Evolutionary conservation across 2,329 filamentous ascomycete species (phyloP).

Genomic region (Elsinoe batatas): DNA sequence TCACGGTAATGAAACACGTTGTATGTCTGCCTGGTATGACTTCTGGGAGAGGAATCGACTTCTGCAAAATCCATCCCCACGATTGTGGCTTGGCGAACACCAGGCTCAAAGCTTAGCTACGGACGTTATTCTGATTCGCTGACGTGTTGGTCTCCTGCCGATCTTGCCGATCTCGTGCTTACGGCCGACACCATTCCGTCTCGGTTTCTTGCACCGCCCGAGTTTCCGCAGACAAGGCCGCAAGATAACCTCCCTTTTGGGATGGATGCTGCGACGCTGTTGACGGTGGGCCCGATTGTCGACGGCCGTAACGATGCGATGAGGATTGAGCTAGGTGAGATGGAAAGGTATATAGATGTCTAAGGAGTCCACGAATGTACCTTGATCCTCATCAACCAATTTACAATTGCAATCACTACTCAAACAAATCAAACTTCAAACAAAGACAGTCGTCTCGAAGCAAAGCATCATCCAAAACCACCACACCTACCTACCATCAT

Average conservation of each 20-base stretch:
- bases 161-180: constrained; percentile 6
- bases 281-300: not conserved
- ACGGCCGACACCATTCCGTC: not conserved
- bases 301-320: not conserved
- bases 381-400: not conserved
- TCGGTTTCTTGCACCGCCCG: not conserved
- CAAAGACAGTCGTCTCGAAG: not conserved
- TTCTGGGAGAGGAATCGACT: not conserved
- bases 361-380: not conserved
- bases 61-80: not conserved
- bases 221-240: not conserved
- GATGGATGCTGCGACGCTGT: not conserved
- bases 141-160: not conserved
- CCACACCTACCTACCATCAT: not conserved
- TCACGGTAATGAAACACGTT: constrained; percentile 1
- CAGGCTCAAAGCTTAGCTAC: not conserved
- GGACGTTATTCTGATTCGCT: not conserved
- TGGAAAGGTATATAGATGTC: constrained; percentile 6
- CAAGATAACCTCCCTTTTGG: not conserved
- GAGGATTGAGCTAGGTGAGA: not conserved
- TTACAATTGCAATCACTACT: too few species aligned
- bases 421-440: not conserved
- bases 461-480: not conserved
- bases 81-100: constrained; percentile 8
- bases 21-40: not conserved